Evolutionary conservation across 2,329 filamentous ascomycete genomes (phyloP).

Genomic region (Claviceps fusiformis): DNA sequence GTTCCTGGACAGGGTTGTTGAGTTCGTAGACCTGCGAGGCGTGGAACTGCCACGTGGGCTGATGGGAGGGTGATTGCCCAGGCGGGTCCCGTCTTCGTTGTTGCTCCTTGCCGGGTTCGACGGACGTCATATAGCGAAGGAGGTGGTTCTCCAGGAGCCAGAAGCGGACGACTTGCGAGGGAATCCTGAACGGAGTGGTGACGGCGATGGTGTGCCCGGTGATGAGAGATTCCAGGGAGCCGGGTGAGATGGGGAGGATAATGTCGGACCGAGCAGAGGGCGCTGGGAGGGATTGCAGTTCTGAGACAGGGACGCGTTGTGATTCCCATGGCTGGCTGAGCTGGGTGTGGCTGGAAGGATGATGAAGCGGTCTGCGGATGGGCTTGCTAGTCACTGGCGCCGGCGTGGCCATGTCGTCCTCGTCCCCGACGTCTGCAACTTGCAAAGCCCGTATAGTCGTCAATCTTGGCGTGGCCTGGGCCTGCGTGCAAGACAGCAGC

Average conservation of each 20-base stretch:
- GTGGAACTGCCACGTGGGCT: slow-evolving; percentile 15
- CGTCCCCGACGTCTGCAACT: neutral
- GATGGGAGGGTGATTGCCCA: slow-evolving; percentile 13
- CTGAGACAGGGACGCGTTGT: slow-evolving; percentile 37
- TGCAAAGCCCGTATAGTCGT: neutral
- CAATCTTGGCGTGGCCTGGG: neutral
- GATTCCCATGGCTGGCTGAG: slow-evolving; percentile 21
- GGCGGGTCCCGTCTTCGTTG: slow-evolving; percentile 11
- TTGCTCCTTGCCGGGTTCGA: slow-evolving; percentile 28
- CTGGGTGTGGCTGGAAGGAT: slow-evolving; percentile 11
- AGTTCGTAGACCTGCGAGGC: slow-evolving; percentile 42
- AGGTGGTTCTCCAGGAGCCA: slow-evolving; percentile 46
- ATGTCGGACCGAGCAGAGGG: slow-evolving; percentile 39
- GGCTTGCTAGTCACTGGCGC: slow-evolving; percentile 1
- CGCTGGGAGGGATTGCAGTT: slow-evolving; percentile 33
- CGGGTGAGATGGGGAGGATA: slow-evolving; percentile 34
- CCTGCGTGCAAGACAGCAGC: neutral
- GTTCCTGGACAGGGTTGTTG: slow-evolving; percentile 41
- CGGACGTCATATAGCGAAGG: slow-evolving; percentile 45
- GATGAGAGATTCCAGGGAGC: slow-evolving; percentile 34
- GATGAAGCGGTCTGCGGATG: slow-evolving; percentile 17
- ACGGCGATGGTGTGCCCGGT: slow-evolving; percentile 39
- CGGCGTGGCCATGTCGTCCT: neutral
- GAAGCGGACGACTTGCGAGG: slow-evolving; percentile 40
- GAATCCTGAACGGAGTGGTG: slow-evolving; percentile 41